Evolutionary conservation across 805 yeast genomes (phyloP).

Genomic region (Zygosaccharomyces siamensis): DNA sequence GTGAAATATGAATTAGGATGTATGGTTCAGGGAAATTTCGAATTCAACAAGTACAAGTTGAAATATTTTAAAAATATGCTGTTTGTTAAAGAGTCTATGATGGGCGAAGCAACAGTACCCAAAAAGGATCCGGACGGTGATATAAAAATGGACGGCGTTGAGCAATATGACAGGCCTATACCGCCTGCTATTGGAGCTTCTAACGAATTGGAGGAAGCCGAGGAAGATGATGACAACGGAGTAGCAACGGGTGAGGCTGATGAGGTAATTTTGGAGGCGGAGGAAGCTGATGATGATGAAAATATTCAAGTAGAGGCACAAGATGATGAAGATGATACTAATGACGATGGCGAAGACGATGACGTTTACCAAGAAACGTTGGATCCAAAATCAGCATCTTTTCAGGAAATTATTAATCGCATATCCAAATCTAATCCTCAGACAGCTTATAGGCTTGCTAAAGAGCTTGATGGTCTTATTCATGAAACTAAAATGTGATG

Average conservation of each 20-base stretch:
- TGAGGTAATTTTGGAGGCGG: conserved; percentile 31
- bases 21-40: conserved; percentile 47
- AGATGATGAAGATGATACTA: conserved; percentile 13
- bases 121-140: conserved; percentile 30
- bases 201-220: conserved; percentile 8
- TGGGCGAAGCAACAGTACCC: conserved; percentile 18
- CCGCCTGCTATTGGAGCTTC: conserved; percentile 1
- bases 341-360: conserved; percentile 16
- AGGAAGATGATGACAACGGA: conserved; percentile 26
- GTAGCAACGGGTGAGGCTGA: conserved; percentile 33
- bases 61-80: conserved; percentile 40
- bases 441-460: conserved; percentile 21
- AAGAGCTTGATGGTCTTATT: conserved; percentile 25
- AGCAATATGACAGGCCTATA: conserved; percentile 1
- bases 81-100: conserved; percentile 38
- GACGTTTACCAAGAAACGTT: conserved; percentile 17
- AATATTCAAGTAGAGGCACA: conserved; percentile 23
- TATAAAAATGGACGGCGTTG: conserved; percentile 20
- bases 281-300: conserved; percentile 32
- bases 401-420: conserved; percentile 30
- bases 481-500: conserved; percentile 22
- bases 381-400: conserved; percentile 29
- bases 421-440: conserved; percentile 26
- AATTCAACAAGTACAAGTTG: conserved; percentile 40
- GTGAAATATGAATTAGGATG: conserved; percentile 67